Base-by-base conservation (phyloP, 805 yeast genomes). In the Hanseniaspora jakobsenii region DNA sequence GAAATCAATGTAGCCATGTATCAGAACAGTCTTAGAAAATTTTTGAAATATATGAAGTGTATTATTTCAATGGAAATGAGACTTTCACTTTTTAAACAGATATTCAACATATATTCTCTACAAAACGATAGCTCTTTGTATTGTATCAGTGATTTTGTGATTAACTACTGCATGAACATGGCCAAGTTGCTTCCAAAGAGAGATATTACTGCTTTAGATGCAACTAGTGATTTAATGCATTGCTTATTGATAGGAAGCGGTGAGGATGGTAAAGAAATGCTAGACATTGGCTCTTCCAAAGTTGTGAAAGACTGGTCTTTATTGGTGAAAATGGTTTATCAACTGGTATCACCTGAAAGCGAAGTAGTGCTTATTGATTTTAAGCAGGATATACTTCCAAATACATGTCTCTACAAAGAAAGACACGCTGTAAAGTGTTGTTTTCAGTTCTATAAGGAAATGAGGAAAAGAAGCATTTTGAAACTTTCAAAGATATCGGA, bases 361-460 rank as follows among this genome's bases (percentile, higher is more conserved):
- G 38, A 42, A 13, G 38, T 36, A 7, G 47, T 52, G 3, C n/a
- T 24, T 12, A 40, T 51, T 21, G 41, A 40, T 7, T 23, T 38
- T 8, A 38, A 37, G 28, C 38, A 42, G 2, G 39, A 28, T 13
- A 16, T 35, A 8, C 21, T 14, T 2, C 35, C 39, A 16, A 29
- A 48, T 32, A 59, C 59, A 36, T 51, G 53, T 12, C 49, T 61
- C 8, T 50, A 52, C 17, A 47, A 43, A 6, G 56, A 58, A 18
- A 65, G 60, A 34, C 43, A 54, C 0, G 52, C 66, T 34, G 54
- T 66, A 2, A 64, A 57, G 48, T 46, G 62, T 3, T 55, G 55
- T 13, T 66, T 61, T 49, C 59, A 56, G 23, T 49, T 66, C 7
- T 54, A 61, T 13, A 37, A 57, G 10, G 70, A 66, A 47, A 55